Evolutionary conservation across 768 basidiomycete genomes (phyloP).

Genomic region (Lentinula edodes): DNA sequence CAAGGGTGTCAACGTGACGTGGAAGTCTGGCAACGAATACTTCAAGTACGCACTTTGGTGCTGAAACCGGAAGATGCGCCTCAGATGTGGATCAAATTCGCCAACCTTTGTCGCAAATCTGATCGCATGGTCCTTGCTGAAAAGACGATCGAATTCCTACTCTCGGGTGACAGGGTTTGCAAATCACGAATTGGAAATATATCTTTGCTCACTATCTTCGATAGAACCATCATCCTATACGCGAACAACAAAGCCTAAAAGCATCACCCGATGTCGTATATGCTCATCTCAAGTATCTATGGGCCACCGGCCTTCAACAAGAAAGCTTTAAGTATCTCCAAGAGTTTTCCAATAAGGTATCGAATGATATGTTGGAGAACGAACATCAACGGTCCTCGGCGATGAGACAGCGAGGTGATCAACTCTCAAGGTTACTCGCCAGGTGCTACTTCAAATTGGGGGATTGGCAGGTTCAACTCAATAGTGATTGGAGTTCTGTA

Average conservation of each 20-base stretch:
- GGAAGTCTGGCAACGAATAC: slow-evolving; percentile 96
- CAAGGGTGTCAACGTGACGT: slow-evolving; percentile 98
- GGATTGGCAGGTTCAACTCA: slow-evolving; percentile 84
- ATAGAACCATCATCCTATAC: slow-evolving; percentile 41
- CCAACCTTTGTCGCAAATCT: slow-evolving; percentile 92
- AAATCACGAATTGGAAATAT: not conserved
- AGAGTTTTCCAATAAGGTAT: slow-evolving; percentile 73
- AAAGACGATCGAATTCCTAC: slow-evolving; percentile 90
- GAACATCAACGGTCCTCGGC: slow-evolving; percentile 48
- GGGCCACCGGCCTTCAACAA: slow-evolving; percentile 78
- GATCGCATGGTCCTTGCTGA: slow-evolving; percentile 94
- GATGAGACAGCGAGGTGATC: slow-evolving; percentile 52
- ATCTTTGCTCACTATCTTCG: not conserved
- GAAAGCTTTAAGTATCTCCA: slow-evolving; percentile 81
- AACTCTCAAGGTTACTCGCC: slow-evolving; percentile 83
- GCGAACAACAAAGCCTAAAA: slow-evolving; percentile 53
- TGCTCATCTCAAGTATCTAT: slow-evolving; percentile 92
- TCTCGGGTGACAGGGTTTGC: slow-evolving; percentile 66
- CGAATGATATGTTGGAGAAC: slow-evolving; percentile 63
- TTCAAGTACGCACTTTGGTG: slow-evolving; percentile 93
- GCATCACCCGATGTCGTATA: slow-evolving; percentile 96
- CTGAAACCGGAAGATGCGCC: slow-evolving; percentile 91
- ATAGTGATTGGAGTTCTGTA: slow-evolving; percentile 76
- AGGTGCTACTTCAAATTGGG: slow-evolving; percentile 96
- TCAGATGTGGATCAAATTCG: slow-evolving; percentile 98